Percentiles rank a stretch among this genome's conserved stretches.
Conservation (phyloP, 2,329 filamentous ascomycete genomes). For the Neodidymelliopsis sp. region DNA sequence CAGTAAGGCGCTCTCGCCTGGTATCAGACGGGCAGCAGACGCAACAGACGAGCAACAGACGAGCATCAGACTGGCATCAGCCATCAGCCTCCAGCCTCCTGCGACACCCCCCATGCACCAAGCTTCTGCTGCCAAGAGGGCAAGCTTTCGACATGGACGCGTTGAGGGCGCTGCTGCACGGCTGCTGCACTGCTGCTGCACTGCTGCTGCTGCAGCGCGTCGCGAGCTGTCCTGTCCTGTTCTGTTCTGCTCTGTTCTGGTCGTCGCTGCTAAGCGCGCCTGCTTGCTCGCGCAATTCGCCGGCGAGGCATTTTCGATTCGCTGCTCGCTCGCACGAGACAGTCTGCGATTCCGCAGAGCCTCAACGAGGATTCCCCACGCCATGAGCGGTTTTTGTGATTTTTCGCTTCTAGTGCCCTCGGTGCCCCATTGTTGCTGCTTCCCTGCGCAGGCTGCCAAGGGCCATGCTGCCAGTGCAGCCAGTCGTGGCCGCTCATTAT, state of each 20-base stretch:
- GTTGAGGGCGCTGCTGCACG: too few relatives aligned
- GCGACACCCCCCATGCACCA: conserved; percentile 18
- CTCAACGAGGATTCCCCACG: conserved; percentile 23
- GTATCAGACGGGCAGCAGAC: neutral
- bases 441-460: conserved; percentile 13
- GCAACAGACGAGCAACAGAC: too few relatives aligned
- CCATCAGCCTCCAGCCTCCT: conserved; percentile 3
- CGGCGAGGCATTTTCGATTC: conserved; percentile 23
- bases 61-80: conserved; percentile 15
- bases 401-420: conserved; percentile 16
- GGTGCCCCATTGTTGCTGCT: conserved; percentile 13
- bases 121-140: conserved; percentile 27
- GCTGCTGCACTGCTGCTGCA: too few relatives aligned
- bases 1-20: conserved; percentile 8
- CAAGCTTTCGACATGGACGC: conserved; percentile 26
- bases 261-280: too few relatives aligned
- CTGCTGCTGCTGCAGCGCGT: conserved; percentile 16
- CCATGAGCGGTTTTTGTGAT: conserved; percentile 19
- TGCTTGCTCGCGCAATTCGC: conserved; percentile 12
- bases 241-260: too few relatives aligned
- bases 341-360: conserved; percentile 20
- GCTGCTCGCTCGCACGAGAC: conserved; percentile 19
- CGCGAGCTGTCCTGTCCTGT: neutral
- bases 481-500: neutral
- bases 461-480: conserved; percentile 2